phyloP scores from a whole-genome alignment of 164 flowering plant genomes.

The Macadamia integrifolia region DNA sequence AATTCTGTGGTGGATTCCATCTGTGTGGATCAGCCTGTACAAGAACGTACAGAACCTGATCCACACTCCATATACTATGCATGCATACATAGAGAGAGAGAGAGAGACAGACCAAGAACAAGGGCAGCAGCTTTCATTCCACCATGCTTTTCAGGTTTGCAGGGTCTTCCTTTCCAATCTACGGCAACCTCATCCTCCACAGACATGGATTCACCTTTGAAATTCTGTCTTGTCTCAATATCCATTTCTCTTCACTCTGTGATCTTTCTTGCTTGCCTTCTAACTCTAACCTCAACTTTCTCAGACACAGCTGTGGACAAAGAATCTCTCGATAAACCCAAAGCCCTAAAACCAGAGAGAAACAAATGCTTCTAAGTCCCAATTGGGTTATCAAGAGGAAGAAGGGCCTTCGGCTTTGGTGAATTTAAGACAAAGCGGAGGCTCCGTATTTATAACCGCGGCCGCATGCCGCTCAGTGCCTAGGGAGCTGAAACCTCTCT shows the following conservation, averaged over 20 bases:
- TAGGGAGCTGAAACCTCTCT: not conserved
- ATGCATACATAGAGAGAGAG: constrained; percentile 2
- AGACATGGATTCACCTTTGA: constrained; percentile 20
- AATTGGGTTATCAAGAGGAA: not conserved
- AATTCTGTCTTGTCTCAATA: constrained; percentile 14
- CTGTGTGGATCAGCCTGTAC: no score
- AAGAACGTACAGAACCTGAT: no score
- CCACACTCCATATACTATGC: no score
- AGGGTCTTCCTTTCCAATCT: constrained; percentile 90
- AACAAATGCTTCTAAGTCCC: no score
- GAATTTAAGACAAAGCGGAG: not conserved
- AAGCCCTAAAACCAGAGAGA: not conserved
- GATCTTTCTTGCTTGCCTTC: no score
- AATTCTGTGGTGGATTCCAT: no score
- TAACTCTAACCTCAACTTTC: no score
- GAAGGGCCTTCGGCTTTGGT: not conserved
- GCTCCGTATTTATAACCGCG: not conserved
- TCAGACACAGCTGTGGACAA: not conserved
- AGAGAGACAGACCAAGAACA: constrained; percentile 60
- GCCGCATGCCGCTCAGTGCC: not conserved
- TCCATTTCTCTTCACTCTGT: constrained; percentile 8
- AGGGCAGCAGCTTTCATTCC: constrained; percentile 85
- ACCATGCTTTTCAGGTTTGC: constrained; percentile 67
- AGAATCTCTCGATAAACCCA: not conserved
- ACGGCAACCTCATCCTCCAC: constrained; percentile 30